Percentiles rank a stretch among this genome's conserved stretches.
Conservation (phyloP, 2,329 filamentous ascomycete species). For the Daldinia sp. region DNA sequence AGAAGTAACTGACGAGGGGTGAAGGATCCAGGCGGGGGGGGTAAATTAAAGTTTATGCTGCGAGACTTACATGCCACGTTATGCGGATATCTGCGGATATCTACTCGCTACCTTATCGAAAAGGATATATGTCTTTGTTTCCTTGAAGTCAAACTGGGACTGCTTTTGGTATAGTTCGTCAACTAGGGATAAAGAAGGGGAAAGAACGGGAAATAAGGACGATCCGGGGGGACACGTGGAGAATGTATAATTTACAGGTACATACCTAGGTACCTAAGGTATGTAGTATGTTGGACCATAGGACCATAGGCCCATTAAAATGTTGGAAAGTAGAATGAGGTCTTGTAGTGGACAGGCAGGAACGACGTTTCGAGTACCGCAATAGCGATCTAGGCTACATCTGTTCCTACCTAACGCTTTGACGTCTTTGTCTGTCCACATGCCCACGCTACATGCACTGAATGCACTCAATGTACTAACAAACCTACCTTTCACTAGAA, state of each 20-base stretch:
- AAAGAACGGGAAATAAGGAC: neutral
- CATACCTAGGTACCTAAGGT: too few species aligned
- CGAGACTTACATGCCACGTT: neutral
- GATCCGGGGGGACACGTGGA: neutral
- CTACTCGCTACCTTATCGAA: neutral
- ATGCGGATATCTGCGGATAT: neutral
- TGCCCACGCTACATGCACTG: neutral
- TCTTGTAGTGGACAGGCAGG: neutral
- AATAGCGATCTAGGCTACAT: neutral
- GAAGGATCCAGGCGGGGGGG: neutral
- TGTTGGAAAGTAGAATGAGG: too few species aligned
- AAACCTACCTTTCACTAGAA: constrained; percentile 1
- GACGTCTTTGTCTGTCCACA: constrained; percentile 7
- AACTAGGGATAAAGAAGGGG: too few species aligned
- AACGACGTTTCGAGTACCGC: neutral
- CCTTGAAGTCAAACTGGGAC: neutral
- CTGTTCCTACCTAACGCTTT: neutral
- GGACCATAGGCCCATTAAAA: too few species aligned
- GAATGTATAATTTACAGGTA: neutral
- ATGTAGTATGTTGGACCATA: too few species aligned
- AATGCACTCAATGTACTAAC: constrained; percentile 5
- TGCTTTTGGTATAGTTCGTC: constrained; percentile 4
- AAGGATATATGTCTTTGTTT: neutral
- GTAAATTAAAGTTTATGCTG: neutral
- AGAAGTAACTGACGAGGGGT: too few species aligned